Percentiles rank a stretch among this genome's conserved stretches.
phyloP scores from a whole-genome alignment of 768 basidiomycete species.

The Lactarius tabidus region DNA sequence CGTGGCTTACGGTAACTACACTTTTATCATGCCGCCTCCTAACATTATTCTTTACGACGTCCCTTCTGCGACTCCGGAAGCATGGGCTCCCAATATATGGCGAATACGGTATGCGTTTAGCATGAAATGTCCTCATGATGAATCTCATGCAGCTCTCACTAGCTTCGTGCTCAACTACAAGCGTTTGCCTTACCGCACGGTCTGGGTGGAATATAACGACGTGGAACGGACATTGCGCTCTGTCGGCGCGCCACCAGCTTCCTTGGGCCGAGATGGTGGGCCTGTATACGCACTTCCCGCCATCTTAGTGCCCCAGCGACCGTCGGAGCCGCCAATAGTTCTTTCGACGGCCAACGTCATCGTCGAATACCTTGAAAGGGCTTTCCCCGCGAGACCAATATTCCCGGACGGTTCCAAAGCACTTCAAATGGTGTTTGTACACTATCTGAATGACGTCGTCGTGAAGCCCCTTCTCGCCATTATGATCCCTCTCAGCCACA shows the following conservation, averaged over 20 bases:
- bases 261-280: conserved; percentile 50
- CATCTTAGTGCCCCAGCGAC: conserved; percentile 54
- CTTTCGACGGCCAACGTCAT: conserved; percentile 59
- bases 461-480: conserved; percentile 63
- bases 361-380: conserved; percentile 65
- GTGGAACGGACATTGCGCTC: conserved; percentile 57
- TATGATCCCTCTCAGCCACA: conserved; percentile 65
- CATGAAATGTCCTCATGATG: not conserved
- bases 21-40: conserved; percentile 40
- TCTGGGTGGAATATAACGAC: conserved; percentile 67
- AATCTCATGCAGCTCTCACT: not conserved
- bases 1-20: not conserved
- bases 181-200: conserved; percentile 61
- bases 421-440: conserved; percentile 64
- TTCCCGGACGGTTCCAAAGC: conserved; percentile 69
- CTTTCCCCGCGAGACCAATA: conserved; percentile 65
- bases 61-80: conserved; percentile 52
- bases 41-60: conserved; percentile 65
- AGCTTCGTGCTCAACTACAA: conserved; percentile 79
- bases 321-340: conserved; percentile 44
- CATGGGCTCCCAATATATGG: conserved; percentile 80
- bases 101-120: conserved; percentile 49
- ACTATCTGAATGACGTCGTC: conserved; percentile 63
- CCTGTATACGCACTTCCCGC: conserved; percentile 68
- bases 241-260: conserved; percentile 57